phyloP scores from a whole-genome alignment of 2,329 filamentous ascomycete genomes.

The Colletotrichum ledebouriae region DNA sequence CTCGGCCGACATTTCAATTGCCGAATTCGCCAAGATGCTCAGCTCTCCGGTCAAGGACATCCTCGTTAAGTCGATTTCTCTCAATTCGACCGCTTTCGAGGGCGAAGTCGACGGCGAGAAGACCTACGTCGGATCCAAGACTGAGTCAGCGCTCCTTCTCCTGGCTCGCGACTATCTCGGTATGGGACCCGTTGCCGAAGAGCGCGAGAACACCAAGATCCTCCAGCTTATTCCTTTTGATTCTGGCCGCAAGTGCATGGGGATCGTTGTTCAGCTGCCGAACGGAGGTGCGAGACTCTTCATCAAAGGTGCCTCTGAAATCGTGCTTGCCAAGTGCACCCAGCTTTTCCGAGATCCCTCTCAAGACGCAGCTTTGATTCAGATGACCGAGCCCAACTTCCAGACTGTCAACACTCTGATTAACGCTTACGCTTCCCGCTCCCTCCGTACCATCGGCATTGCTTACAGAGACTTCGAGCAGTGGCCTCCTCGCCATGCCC shows the following conservation, averaged over 20 bases:
- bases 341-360: constrained; percentile 65
- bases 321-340: constrained; percentile 70
- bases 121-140: constrained; percentile 82
- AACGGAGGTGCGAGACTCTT: constrained; percentile 68
- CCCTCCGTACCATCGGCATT: constrained; percentile 86
- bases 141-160: constrained; percentile 80
- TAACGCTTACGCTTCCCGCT: constrained; percentile 81
- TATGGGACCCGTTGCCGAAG: constrained; percentile 74
- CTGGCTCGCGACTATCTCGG: constrained; percentile 76
- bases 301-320: constrained; percentile 76
- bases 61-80: constrained; percentile 70
- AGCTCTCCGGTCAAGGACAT: constrained; percentile 63
- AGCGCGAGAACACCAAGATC: constrained; percentile 71
- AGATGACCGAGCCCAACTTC: constrained; percentile 66
- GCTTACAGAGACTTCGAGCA: constrained; percentile 86
- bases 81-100: constrained; percentile 83
- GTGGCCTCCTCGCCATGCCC: constrained; percentile 81
- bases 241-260: constrained; percentile 81
- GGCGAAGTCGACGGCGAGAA: constrained; percentile 76
- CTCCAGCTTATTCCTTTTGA: constrained; percentile 82
- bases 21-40: constrained; percentile 63
- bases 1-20: constrained; percentile 55
- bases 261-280: constrained; percentile 66
- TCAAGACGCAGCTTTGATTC: constrained; percentile 55
- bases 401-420: constrained; percentile 76